Conservation (phyloP, 192 early-diverging fungal species). For the Linnemannia schmuckeri region DNA sequence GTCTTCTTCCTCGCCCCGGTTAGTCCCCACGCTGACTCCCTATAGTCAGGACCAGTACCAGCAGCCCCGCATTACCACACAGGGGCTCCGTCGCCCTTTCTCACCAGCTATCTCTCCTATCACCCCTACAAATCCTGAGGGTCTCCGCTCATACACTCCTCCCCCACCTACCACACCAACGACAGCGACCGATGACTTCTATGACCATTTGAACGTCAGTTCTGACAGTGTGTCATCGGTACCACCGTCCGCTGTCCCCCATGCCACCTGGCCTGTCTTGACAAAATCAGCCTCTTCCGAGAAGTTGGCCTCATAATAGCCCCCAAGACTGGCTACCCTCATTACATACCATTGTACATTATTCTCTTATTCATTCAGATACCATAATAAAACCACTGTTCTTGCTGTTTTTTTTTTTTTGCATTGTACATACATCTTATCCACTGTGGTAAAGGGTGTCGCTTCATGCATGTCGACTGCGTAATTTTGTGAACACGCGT, state of each 20-base stretch:
- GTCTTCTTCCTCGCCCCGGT: neutral
- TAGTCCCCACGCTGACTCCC: no score
- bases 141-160: neutral
- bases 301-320: no score
- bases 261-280: no score
- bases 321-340: no score
- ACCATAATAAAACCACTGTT: neutral
- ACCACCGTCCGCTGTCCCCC: no score
- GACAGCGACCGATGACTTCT: neutral
- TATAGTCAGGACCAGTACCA: constrained; percentile 41
- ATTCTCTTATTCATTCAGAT: neutral
- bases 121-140: neutral
- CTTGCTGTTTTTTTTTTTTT: no score
- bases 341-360: neutral
- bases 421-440: neutral
- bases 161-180: neutral
- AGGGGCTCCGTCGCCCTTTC: constrained; percentile 10
- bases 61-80: constrained; percentile 35
- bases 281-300: no score
- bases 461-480: no score
- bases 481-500: no score
- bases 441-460: no score
- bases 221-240: no score
- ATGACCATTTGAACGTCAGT: neutral
- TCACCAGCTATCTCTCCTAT: neutral